Evolutionary conservation across 768 basidiomycete genomes (phyloP), one percentile per base, ranked within the genome.

Genomic region (Naematelia aurantialba): DNA sequence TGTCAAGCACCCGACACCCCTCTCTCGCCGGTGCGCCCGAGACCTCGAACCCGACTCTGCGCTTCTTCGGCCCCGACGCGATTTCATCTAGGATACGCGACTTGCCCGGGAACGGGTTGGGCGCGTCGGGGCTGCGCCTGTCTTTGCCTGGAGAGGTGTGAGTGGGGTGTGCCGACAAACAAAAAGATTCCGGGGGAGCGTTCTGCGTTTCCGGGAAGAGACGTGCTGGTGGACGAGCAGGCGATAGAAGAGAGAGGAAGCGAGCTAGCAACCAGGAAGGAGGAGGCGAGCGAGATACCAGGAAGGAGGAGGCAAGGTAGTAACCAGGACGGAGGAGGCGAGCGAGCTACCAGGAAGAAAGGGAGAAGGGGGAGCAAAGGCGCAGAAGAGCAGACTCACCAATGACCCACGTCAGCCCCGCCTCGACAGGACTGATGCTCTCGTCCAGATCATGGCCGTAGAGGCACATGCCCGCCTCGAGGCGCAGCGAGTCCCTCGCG

Each of bases 401-500:
- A 50, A 99, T 91, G 24, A 98, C 85, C 96, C 94, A 98, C 0
- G 83, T 82, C 47, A 99, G 80, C 10, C 88, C 93, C 2, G 91
- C 96, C 78, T 98, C 94, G 2, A 96, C 85, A 0, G 91, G 90
- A 0, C 85, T 85, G 1, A 87, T 89, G 45, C 80, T 80, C 77
- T 98, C 93, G 74, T 93, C 88, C 14, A 98, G 79, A 69, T 98
- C 94, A 66, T 90, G 86, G 0, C 96, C 96, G 72, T 98, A 96
- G 29, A 99, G 80, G 76, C 94, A 98, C 85, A 98, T 87, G 11
- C 94, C 94, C 0, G 94, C 94, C 78, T 98, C 96, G 44, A 98
- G 80, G 22, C 94, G 84, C n/a, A 99, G 79, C 62, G 88, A 90
- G 74, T 98, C 96, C 34, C 96, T 83, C 2, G 93, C 90, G 25